Base-by-base conservation (phyloP, 1,284 basidiomycete species). In the Vanrija sp. region DNA sequence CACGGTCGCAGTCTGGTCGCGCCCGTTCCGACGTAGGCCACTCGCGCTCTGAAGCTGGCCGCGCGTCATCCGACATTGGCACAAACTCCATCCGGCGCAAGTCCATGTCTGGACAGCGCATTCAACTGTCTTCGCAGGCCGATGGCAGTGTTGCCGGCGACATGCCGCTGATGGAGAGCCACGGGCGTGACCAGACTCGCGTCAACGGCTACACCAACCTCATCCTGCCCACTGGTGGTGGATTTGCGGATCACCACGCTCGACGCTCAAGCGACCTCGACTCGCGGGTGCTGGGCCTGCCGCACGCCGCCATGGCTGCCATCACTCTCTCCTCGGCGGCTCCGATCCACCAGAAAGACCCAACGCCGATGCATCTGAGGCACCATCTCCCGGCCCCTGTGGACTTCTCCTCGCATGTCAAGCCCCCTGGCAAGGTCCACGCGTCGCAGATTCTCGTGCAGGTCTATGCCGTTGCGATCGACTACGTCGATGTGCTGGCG, bases 301-400 rank as follows among this genome's bases (percentile, higher is more conserved):
- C 88, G 2, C 86, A 89, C 67, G 85, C 84, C 12, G 88, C 86
- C 15, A 92, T 94, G 89, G 85, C 86, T 9, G 88, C 84, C 41
- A 83, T 92, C 52, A 87, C 89, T 54, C 58, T 69, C 12, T 60
- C 60, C 31, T 61, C 63, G 8, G 53, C 62, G 3, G 62, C 68
- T 14, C 31, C 31, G 12, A 31, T 14, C 31, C 12, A 9, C 31
- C 31, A 31, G 31, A 31, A 31, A 14, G 31, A 31, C 31, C 12
- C 31, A 4, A 79, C 79, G 0, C 81, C 80, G 2, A 59, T 66
- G 9, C 80, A 81, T 56, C 67, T 82, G 10, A 68, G 76, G 4
- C 72, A 68, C n/a, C 61, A 71, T 25, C 53, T 70, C 6, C 69
- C 71, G 2, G 63, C 73, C 6, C 72, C 74, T 1, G 76, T 85